Evolutionary conservation across 176 grass and related monocot genomes (phyloP).

Genomic region (Phragmites australis): DNA sequence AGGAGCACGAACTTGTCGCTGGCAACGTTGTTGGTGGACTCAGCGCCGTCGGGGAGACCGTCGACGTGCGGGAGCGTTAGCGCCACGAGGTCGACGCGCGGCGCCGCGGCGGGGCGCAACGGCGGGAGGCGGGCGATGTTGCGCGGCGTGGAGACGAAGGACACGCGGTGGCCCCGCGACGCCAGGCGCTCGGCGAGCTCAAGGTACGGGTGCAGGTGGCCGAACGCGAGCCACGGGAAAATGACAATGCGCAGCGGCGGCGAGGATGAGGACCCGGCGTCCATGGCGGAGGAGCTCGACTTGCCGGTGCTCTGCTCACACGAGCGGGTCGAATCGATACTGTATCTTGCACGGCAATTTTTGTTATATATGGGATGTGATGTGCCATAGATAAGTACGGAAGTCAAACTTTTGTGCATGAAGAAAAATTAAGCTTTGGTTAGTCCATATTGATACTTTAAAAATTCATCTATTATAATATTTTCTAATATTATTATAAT

Average conservation of each 20-base stretch:
- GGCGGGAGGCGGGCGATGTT: conserved; percentile 22
- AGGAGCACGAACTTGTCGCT: neutral
- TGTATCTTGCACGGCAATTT: no score
- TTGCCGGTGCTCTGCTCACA: no score
- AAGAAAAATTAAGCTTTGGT: no score
- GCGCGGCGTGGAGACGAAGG: conserved; percentile 19
- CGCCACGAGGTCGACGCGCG: conserved; percentile 7
- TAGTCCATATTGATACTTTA: no score
- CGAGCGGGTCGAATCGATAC: no score
- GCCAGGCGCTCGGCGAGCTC: conserved; percentile 12
- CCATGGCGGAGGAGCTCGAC: neutral
- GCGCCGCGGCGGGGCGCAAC: no score
- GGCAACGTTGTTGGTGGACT: conserved; percentile 1
- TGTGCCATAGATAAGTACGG: no score
- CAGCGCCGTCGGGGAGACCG: conserved; percentile 20
- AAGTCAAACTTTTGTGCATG: no score
- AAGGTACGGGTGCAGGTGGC: neutral
- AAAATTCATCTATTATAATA: no score
- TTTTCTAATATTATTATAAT: no score
- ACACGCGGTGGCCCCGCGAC: conserved; percentile 2
- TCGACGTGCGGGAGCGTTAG: neutral
- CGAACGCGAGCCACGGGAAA: conserved; percentile 24
- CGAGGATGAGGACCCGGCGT: neutral
- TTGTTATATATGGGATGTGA: no score
- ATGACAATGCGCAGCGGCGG: neutral